Base-by-base conservation (phyloP, 768 basidiomycete genomes). In the Phlebiopsis flavidoalba region DNA sequence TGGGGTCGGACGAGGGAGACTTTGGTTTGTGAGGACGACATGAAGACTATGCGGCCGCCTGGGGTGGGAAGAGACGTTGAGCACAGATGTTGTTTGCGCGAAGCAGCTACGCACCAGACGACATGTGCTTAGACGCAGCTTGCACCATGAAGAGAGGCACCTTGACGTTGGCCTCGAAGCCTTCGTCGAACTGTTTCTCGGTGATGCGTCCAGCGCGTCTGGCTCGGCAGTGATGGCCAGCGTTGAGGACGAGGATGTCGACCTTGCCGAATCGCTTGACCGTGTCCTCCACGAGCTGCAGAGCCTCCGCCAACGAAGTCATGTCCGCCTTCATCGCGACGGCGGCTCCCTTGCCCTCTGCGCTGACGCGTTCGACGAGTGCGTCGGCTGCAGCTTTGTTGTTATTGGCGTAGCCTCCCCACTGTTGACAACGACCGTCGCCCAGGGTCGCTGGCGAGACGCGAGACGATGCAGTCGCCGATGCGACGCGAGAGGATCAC, bases 31-130 rank as follows among this genome's bases (percentile, higher is more conserved):
- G 79, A 80, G 5, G 77, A 76, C 0, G 83, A 83, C 70, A 84
- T 78, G 72, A 86, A 83, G 50, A 86, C 78, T 58, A 85, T 76
- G 8, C 82, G 77, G 1, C 81, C 80, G 8, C 83, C 83, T 67
- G 50, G 51, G 61, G 5, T 46, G 26, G 6, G 26, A 51, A 14
- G 35, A 15, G 2, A 22, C 24, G 14, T n/a, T 33, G 24, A 57
- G 53, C 10, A 14, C 50, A 26, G 45, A 31, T 10, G 62, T n/a
- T n/a, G n/a, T 31, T 50, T 21, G 24, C 45, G 37, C 6, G 26
- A 31, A 31, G 26, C 17, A 2, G n/a, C 8, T 11, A 69, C 77
- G 51, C 69, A 81, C 81, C 77, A 15, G 72, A 54, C 14, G 74
- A 74, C 48, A 83, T 67, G 53, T 78, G 64, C 19, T 73, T 66